Base-by-base conservation (phyloP, 306 rosid species). In the Fragaria iinumae region DNA sequence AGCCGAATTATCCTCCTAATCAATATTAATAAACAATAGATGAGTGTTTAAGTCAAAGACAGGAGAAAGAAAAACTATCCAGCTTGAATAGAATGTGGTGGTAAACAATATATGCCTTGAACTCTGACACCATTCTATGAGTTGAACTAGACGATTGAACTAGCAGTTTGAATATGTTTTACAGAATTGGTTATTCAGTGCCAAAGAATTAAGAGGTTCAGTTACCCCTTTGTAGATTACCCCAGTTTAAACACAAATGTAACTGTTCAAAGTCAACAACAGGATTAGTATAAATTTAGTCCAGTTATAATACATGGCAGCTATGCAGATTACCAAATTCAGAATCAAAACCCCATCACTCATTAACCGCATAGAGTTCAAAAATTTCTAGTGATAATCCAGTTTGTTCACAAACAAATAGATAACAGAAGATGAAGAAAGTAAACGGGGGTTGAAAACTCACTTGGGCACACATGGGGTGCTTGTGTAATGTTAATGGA, bases 391-490 rank as follows among this genome's bases (percentile, higher is more conserved):
- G 8, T 20, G 48, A 20, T 20, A 4, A 2, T 8, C 47, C 18
- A 52, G 32, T 50, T 11, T 0, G 13, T 52, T 36, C 44, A 34
- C 11, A 32, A 14, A 39, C 16, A n/a, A 23, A 41, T 2, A 5
- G 41, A 18, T 44, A 34, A 74, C 4, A 72, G 38, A 14, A 18
- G 34, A 74, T 2, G 32, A 52, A 18, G 72, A 43, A 21, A 39
- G 71, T 8, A 7, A 23, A 45, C 1, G 45, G 49, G 43, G 49
- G 47, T 8, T 38, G 71, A 3, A 76, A 81, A 85, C 96, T 92
- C 74, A 94, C 98, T 74, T 92, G 90, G 0, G 92, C 90, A 6
- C 98, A 92, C 96, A 89, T 90, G 0, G 98, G 98, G 79, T 94
- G 98, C 84, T 90, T 92, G 88, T 94, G 98, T 72, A 92, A 76